These are phyloP conservation scores for Phyllosticta citrichinensis DNA, from an alignment of 2,329 filamentous ascomycete species.

Conservation along the genomic window DNA sequence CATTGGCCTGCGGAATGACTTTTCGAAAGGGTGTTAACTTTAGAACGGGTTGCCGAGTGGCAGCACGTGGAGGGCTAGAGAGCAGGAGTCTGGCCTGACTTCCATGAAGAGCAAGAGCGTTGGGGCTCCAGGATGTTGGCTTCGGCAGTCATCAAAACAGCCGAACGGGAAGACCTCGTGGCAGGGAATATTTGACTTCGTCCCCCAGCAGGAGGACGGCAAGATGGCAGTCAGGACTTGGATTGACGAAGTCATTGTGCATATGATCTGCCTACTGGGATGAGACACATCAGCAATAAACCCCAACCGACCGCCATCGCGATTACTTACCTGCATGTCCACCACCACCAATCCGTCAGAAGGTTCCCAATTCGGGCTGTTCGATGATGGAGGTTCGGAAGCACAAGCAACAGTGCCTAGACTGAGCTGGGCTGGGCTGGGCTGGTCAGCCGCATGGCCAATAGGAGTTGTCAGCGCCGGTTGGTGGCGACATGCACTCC, in stretches of 20 bases:
- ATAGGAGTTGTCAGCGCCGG: background rate
- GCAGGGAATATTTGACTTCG: background rate
- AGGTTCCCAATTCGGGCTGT: background rate
- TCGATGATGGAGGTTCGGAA: background rate
- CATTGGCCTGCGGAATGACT: background rate
- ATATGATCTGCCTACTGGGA: background rate
- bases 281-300: background rate
- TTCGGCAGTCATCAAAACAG: background rate
- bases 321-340: background rate
- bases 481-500: background rate
- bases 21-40: background rate
- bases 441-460: background rate
- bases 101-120: background rate
- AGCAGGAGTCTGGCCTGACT: background rate
- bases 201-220: background rate
- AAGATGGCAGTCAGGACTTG: background rate
- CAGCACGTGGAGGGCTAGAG: background rate
- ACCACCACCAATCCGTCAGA: background rate
- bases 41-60: background rate
- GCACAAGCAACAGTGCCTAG: background rate
- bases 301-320: background rate
- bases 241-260: background rate
- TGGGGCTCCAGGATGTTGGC: background rate
- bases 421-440: background rate
- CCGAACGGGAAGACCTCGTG: background rate